Conservation (phyloP, 78 protist genomes). For the Tieghemostelium lacteum region DNA sequence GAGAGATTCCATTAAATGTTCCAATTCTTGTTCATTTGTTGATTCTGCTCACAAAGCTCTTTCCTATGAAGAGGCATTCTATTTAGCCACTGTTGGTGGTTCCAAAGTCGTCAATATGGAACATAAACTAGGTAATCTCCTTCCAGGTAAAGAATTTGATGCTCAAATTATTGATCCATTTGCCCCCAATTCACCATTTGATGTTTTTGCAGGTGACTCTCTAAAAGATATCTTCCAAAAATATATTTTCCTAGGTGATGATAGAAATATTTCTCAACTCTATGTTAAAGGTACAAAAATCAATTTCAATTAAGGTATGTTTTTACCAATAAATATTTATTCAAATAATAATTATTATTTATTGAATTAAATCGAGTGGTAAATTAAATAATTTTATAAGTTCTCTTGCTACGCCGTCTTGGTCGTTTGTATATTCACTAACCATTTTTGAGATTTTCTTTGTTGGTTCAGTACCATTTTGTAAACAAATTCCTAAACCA, state of each 20-base stretch:
- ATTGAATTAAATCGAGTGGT: constrained; percentile 53
- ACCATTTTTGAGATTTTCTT: constrained; percentile 7
- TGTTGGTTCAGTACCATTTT: constrained; percentile 37
- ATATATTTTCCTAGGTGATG: constrained; percentile 90
- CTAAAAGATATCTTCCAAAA: constrained; percentile 81
- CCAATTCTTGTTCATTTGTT: constrained; percentile 62
- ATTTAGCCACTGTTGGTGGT: constrained; percentile 91
- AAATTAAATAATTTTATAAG: constrained; percentile 49
- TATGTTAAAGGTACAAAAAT: constrained; percentile 84
- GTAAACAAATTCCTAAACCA: constrained; percentile 69
- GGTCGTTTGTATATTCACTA: constrained; percentile 36
- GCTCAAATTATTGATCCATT: constrained; percentile 89
- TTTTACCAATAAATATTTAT: neutral
- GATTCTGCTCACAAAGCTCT: constrained; percentile 7
- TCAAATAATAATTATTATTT: too few relatives aligned
- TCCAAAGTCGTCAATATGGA: constrained; percentile 75
- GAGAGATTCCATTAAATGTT: constrained; percentile 82
- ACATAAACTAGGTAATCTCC: constrained; percentile 83
- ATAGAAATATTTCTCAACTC: constrained; percentile 85
- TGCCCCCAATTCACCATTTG: constrained; percentile 71
- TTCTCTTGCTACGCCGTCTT: constrained; percentile 80
- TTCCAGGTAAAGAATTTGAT: constrained; percentile 88
- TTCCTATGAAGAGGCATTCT: constrained; percentile 76
- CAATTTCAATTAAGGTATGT: too few relatives aligned
- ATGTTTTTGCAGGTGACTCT: constrained; percentile 73